Evolutionary conservation across 2,329 filamentous ascomycete species (phyloP), one percentile per base, ranked within the genome.

Genomic region (Xenoacremonium recifei): DNA sequence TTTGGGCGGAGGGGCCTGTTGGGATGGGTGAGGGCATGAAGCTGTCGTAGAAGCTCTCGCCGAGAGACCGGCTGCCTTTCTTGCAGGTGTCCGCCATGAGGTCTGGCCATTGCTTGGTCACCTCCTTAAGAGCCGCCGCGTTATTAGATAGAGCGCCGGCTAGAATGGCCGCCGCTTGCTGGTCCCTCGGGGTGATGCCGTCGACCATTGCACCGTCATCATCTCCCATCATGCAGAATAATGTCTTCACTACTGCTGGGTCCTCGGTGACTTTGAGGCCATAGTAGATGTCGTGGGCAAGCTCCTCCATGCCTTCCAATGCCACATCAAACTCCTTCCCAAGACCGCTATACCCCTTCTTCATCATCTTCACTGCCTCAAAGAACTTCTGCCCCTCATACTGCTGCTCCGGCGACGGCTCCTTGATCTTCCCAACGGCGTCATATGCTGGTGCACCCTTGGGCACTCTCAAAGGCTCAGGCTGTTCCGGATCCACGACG

Each of bases 281-380:
- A 60, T 85, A 87, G 66, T 84, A 86, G 48, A 85, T 79, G 61
- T 85, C 83, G 60, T 86, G 82, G 0, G 82, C 76, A 20, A 85
- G 65, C 6, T 86, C 82, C 47, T 77, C 71, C n/a, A 87, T 71
- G 23, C 70, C 70, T 23, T 77, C 72, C 6, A 87, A 69, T 0
- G 77, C 76, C 10, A 65, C 65, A 30, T 76, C 72, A 12, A 80
- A 65, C 3, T 58, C 61, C 39, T 63, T 51, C 13, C 61, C 59
- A 30, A 52, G 50, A 6, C 54, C 51, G 16, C 47, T 50, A 10
- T 55, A 53, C n/a, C 70, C 67, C 35, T 62, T 69, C 53, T 77
- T 76, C 37, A 84, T 59, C 29, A 72, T 65, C 23, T 69, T 62
- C 36, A 84, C 63, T 7, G 76, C 73, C 18, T 69, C 62, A 30